Conservation (phyloP, 805 yeast species). For the Candida boleticola region DNA sequence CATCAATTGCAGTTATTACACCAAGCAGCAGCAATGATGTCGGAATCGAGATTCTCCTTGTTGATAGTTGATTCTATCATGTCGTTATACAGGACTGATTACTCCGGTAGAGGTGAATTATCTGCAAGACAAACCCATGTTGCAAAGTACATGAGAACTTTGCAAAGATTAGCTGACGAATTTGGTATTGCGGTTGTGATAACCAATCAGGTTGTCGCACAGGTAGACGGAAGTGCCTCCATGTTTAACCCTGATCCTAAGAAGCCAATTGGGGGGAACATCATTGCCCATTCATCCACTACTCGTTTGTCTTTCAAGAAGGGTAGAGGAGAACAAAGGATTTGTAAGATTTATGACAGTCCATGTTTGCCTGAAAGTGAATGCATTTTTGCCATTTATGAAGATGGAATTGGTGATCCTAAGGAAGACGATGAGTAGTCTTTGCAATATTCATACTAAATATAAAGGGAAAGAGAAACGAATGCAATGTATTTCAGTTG, state of each 20-base stretch:
- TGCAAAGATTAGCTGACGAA: constrained; percentile 94
- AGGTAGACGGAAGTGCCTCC: constrained; percentile 86
- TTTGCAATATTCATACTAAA: too few relatives aligned
- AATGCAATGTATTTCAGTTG: neutral
- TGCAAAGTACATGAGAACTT: constrained; percentile 86
- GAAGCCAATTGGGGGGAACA: constrained; percentile 98
- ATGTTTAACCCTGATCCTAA: constrained; percentile 94
- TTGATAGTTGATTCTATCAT: constrained; percentile 95
- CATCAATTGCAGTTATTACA: constrained; percentile 85
- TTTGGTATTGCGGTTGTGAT: constrained; percentile 96
- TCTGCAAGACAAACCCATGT: constrained; percentile 94
- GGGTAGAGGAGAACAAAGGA: constrained; percentile 88
- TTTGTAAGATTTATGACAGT: constrained; percentile 92
- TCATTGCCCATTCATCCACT: constrained; percentile 94
- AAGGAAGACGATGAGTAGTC: constrained; percentile 54
- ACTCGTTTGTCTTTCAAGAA: constrained; percentile 88
- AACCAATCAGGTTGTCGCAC: constrained; percentile 93
- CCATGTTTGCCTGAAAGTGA: constrained; percentile 97
- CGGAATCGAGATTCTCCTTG: constrained; percentile 85
- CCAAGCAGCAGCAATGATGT: constrained; percentile 94
- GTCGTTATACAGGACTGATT: constrained; percentile 95
- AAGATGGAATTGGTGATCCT: constrained; percentile 97
- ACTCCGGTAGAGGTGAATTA: constrained; percentile 91
- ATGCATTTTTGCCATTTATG: constrained; percentile 91
- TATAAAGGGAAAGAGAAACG: neutral